Conservation (phyloP, 352 stramenopile genomes). For the Phytophthora fragariaefolia region DNA sequence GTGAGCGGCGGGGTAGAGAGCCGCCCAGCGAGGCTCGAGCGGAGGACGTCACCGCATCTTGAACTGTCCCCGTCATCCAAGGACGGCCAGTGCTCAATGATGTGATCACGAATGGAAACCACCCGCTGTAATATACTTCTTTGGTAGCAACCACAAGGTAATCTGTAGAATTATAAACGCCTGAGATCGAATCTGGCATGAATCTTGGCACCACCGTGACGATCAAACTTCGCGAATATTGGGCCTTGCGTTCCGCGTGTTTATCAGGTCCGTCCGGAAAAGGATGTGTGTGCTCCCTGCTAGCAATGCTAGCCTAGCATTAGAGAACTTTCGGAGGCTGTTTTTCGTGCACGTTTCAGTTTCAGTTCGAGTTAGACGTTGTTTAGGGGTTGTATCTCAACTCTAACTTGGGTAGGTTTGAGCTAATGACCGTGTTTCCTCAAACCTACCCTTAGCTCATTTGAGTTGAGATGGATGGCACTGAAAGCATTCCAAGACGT, state of each 20-base stretch:
- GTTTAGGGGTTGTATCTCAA: too few species aligned
- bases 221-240: background rate
- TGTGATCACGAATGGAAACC: constrained; percentile 11
- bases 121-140: constrained; percentile 12
- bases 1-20: constrained; percentile 45
- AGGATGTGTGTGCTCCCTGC: constrained; percentile 21
- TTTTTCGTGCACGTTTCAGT: too few species aligned
- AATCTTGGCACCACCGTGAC: constrained; percentile 17
- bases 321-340: too few species aligned
- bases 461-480: too few species aligned
- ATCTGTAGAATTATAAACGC: constrained; percentile 18
- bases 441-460: too few species aligned
- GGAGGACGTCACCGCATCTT: constrained; percentile 1
- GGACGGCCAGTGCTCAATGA: constrained; percentile 31
- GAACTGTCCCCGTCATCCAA: constrained; percentile 9
- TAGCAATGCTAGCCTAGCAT: too few species aligned
- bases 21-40: constrained; percentile 28
- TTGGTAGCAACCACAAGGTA: background rate
- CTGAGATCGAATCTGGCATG: constrained; percentile 27
- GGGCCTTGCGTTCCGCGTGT: background rate
- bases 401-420: too few species aligned
- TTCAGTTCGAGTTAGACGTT: too few species aligned
- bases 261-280: constrained; percentile 23
- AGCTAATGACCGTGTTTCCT: too few species aligned
- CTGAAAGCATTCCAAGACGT: too few species aligned